Base-by-base conservation (phyloP, 2,329 filamentous ascomycete species). In the Bipolaris cookei region DNA sequence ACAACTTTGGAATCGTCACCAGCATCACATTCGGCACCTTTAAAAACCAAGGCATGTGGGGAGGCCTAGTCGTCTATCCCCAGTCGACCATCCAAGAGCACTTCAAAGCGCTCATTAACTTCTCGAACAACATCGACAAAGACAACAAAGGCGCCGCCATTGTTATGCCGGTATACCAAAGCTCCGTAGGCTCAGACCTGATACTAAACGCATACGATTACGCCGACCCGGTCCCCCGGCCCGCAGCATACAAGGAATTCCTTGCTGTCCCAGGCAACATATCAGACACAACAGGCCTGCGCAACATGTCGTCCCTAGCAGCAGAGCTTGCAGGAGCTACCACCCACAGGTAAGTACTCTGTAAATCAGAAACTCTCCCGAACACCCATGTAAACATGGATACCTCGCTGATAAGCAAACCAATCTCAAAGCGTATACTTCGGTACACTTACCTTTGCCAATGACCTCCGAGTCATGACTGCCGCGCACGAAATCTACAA, bases 401-500 rank as follows among this genome's bases (percentile, higher is more conserved):
- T 30, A 8, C 4, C 28, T 8, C 6, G 20, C 8, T 61, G 11
- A 63, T 10, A 6, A 20, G 13, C 16, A 1, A n/a, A 6, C 1
- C 7, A 63, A 30, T 30, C 10, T 3, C 28, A 30, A 30, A 30
- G 63, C 3, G 59, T 68, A 6, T 62, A 70, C 56, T 66, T 63
- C 45, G 64, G 63, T 5, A 68, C 68, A 13, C 62, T 72, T 3
- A 73, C 69, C 2, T 69, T 76, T 34, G 63, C 63, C n/a, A 74
- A 75, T 39, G 73, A 76, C 35, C 56, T 66, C 55, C 71, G 60
- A 11, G 66, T 80, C 13, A 72, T 79, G 62, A 65, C 64, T 20
- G 68, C 76, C 42, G 76, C 76, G 6, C 71, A 77, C 38, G 73
- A 73, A 52, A 74, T 80, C 51, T 79, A 81, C 64, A 64, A 72